Evolutionary conservation across 164 flowering plant species (phyloP).

Genomic region (Platanus orientalis): DNA sequence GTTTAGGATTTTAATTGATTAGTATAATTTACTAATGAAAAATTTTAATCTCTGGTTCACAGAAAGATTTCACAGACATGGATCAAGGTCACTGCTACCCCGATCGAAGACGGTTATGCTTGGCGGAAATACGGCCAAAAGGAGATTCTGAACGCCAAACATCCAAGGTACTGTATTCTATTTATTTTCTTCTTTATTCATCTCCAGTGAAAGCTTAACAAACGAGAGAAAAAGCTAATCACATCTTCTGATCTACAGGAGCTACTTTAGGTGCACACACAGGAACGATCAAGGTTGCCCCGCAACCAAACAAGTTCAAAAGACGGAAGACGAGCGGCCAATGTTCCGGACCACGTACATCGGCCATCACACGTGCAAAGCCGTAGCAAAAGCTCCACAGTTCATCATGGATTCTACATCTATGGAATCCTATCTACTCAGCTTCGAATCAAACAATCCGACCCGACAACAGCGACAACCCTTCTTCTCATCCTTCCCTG

Average conservation of each 20-base stretch:
- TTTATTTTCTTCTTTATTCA: background rate
- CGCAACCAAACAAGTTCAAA: conserved; percentile 57
- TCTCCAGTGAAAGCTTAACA: no score
- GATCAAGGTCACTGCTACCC: conserved; percentile 10
- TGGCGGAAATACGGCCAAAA: conserved; percentile 87
- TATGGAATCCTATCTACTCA: conserved; percentile 13
- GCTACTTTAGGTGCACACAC: conserved; percentile 50
- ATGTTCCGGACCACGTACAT: conserved; percentile 29
- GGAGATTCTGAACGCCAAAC: conserved; percentile 44
- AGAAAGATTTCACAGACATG: conserved; percentile 12
- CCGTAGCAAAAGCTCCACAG: conserved; percentile 9
- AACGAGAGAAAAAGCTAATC: background rate
- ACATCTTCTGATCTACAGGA: conserved; percentile 27
- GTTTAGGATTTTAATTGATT: no score
- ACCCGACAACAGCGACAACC: background rate
- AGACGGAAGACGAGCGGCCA: conserved; percentile 36
- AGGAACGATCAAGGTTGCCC: conserved; percentile 45
- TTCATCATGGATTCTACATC: conserved; percentile 15
- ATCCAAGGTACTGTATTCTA: conserved; percentile 41
- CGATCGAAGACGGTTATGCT: conserved; percentile 38
- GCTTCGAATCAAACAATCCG: conserved; percentile 16
- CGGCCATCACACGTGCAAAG: conserved; percentile 44
- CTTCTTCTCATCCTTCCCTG: conserved; percentile 8
- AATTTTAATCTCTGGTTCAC: no score
- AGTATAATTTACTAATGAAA: no score